These are phyloP conservation scores for Phytophthora gonapodyides DNA, from an alignment of 352 stramenopile genomes.

Conservation along the genomic window DNA sequence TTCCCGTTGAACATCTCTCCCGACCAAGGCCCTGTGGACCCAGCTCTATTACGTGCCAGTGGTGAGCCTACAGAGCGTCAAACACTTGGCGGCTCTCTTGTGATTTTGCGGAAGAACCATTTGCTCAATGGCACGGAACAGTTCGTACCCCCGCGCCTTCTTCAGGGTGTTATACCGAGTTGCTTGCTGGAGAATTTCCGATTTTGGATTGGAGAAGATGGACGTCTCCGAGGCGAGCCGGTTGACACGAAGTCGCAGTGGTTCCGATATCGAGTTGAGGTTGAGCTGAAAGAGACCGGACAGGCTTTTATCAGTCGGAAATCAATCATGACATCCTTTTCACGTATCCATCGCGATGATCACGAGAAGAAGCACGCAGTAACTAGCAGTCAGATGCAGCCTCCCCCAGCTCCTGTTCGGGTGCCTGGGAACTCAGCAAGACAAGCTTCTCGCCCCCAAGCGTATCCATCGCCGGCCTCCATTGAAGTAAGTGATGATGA, in stretches of 20 bases:
- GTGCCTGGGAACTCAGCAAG: constrained; percentile 3
- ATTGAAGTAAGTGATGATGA: constrained; percentile 74
- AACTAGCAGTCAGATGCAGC: constrained; percentile 33
- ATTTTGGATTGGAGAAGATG: constrained; percentile 97
- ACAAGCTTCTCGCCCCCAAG: constrained; percentile 11
- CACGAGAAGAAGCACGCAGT: constrained; percentile 26
- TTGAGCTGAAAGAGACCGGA: constrained; percentile 55
- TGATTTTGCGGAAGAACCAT: constrained; percentile 86
- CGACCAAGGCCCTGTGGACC: constrained; percentile 66
- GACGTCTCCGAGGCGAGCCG: constrained; percentile 94
- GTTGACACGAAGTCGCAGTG: constrained; percentile 85
- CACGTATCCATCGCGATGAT: constrained; percentile 45
- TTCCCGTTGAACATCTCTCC: constrained; percentile 76
- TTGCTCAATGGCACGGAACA: constrained; percentile 77
- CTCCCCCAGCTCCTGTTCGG: constrained; percentile 50
- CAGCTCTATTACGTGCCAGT: constrained; percentile 60
- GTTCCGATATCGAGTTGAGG: constrained; percentile 86
- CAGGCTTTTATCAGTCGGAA: constrained; percentile 62
- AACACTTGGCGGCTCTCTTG: constrained; percentile 76
- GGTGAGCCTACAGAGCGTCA: constrained; percentile 75
- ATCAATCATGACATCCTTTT: constrained; percentile 73
- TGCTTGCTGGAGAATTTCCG: constrained; percentile 96
- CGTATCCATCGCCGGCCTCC: constrained; percentile 12
- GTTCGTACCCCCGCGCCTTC: constrained; percentile 91
- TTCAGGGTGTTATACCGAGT: constrained; percentile 94